phyloP scores from a whole-genome alignment of 352 stramenopile species.

The Pythium aquatile region DNA sequence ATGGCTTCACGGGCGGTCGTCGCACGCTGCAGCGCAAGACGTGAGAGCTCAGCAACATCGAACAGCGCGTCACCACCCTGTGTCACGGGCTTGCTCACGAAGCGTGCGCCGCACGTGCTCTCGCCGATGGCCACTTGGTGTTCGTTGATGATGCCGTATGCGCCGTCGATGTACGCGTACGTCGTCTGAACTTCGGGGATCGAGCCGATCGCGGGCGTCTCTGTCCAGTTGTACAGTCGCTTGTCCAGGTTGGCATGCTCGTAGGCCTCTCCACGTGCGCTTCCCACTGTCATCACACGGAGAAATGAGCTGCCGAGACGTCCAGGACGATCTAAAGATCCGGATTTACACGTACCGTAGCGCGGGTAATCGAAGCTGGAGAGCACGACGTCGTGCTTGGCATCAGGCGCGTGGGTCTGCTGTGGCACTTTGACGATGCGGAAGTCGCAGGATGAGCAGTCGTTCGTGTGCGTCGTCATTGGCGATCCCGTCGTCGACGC shows the following conservation, averaged over 20 bases:
- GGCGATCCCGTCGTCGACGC: conserved; percentile 56
- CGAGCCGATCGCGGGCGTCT: conserved; percentile 44
- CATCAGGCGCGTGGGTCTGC: conserved; percentile 39
- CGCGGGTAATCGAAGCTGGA: conserved; percentile 61
- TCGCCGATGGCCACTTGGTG: conserved; percentile 75
- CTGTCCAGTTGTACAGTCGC: conserved; percentile 65
- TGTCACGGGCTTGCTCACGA: conserved; percentile 48
- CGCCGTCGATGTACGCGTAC: conserved; percentile 72
- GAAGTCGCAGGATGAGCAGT: conserved; percentile 80
- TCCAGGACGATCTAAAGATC: too few species aligned
- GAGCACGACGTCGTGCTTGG: conserved; percentile 57
- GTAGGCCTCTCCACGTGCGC: conserved; percentile 51
- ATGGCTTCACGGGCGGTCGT: conserved; percentile 78
- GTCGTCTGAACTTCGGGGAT: conserved; percentile 63
- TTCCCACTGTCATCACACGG: conserved; percentile 38
- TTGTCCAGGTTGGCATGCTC: conserved; percentile 58
- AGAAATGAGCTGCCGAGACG: background rate
- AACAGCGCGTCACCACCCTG: conserved; percentile 83
- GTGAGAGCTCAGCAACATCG: conserved; percentile 81
- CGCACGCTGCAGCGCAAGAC: conserved; percentile 83
- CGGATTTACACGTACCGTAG: conserved; percentile 39
- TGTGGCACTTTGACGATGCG: conserved; percentile 71
- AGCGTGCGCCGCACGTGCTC: conserved; percentile 68
- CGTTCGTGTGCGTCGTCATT: conserved; percentile 81
- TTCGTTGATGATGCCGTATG: conserved; percentile 82